Evolutionary conservation across 306 rosid species (phyloP), one percentile per base, ranked within the genome.

Genomic region (Phaseolus lunatus): DNA sequence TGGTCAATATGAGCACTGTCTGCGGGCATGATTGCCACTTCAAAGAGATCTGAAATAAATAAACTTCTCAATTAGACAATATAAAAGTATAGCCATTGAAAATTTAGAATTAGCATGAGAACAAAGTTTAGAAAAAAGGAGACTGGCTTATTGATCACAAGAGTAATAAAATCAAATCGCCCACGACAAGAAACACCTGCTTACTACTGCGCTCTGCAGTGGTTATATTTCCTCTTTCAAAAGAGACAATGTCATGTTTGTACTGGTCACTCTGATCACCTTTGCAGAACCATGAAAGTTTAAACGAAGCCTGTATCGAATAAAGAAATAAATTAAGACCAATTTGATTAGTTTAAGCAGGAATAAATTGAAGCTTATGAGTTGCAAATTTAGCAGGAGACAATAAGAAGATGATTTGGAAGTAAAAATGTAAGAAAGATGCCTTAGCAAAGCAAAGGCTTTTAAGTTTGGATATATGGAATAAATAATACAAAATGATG

Each of bases 191-290:
- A 22, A 58, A 74, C 84, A 92, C 99, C 96, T 95, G 99, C 90
- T 82, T 90, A 88, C 97, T 95, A 82, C 97, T 95, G 76, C 96
- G 97, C 86, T 88, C 94, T 68, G 99, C 94, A 72, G 99, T 92
- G 70, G 93, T 92, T 81, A 95, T 95, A 78, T 95, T 92, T 84
- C 99, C 97, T 84, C 83, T 88, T 84, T 95, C 97, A 72, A 95
- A 95, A 72, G 97, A 95, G 78, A 95, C 97, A 47, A 92, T 72
- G 76, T 95, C 98, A 77, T 95, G 99, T 84, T 92, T 88, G 85
- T 90, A 88, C 77, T 91, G 96, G 82, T 92, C 96, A 87, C 91
- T 95, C 68, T 86, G 74, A 24, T 90, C 94, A 8, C 97, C 96
- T 75, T 92, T 90, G 89, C 92, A 92, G 79, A 76, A 85, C 99